Evolutionary conservation across 2,329 filamentous ascomycete species (phyloP), one percentile per base, ranked within the genome.

Genomic region (Penicillium thymicola): DNA sequence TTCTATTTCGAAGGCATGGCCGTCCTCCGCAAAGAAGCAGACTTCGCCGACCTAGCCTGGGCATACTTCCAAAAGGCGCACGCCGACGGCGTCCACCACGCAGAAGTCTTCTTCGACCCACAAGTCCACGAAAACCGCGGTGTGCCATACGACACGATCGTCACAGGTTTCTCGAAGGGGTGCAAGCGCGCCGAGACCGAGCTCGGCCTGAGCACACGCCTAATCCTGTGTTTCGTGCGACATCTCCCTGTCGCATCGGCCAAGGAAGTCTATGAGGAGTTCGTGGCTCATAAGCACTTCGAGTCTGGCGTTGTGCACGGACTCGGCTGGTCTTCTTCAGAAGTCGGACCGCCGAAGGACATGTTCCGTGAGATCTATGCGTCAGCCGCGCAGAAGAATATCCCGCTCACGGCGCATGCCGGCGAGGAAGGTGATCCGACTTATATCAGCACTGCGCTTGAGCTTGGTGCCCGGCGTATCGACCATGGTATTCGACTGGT

Each of bases 31-130:
- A 80, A 82, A 5, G 76, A 80, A 18, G 73, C 77, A n/a, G 89
- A 92, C 73, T 92, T 89, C 66, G 86, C 89, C 69, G 82, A 82
- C 51, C 79, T 93, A 11, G 88, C 87, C 5, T 89, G 84, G 78
- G 82, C 83, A 59, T 92, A 92, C 75, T 88, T 92, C 70, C 67
- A 78, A 32, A 83, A 81, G 56, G 89, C 87, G 2, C 79, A 84
- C 32, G 74, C 75, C 2, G 85, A 90, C 59, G 84, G 84, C 37
- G 85, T 92, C 2, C 79, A 83, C 47, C 89, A 92, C 67, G 87
- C 87, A 14, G 89, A 92, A 72, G 81, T 91, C 61, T 92, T 91
- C 76, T 92, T 92, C 75, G 89, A 92, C 70, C 89, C 89, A 2
- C 89, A 92, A 72, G 88, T 87, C 1, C 89, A 92, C 71, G 81